These are phyloP conservation scores for Dovyalis caffra DNA, from an alignment of 345 rosid genomes.

Conservation along the genomic window DNA sequence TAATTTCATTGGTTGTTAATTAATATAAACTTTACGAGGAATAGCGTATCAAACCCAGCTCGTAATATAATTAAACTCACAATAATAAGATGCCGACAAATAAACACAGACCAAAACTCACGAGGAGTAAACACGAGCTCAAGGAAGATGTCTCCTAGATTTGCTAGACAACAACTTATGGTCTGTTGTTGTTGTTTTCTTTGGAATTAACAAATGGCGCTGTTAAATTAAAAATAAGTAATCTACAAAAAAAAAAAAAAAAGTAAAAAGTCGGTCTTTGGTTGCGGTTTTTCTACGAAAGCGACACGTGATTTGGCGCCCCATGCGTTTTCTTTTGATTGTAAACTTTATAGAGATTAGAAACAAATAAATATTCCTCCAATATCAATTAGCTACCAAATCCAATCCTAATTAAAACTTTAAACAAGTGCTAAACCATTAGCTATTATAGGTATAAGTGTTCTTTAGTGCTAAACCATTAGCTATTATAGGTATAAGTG, in stretches of 20 bases:
- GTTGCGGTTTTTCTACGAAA: conserved; percentile 12
- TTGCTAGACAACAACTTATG: not conserved
- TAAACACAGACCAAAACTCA: not conserved
- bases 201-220: too few relatives aligned
- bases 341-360: not conserved
- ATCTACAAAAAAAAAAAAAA: too few relatives aligned
- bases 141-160: not conserved
- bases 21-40: too few relatives aligned
- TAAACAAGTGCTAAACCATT: too few relatives aligned
- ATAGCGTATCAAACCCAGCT: not conserved
- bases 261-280: not conserved
- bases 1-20: too few relatives aligned
- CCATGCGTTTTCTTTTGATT: conserved; percentile 1
- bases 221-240: not conserved
- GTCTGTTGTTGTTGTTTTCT: too few relatives aligned
- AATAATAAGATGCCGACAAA: not conserved
- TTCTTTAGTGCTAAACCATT: too few relatives aligned
- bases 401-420: too few relatives aligned
- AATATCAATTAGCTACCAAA: too few relatives aligned
- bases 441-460: too few relatives aligned
- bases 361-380: too few relatives aligned
- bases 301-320: conserved; percentile 13
- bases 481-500: too few relatives aligned
- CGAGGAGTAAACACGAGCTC: not conserved
- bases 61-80: not conserved